Evolutionary conservation across 306 rosid species (phyloP), one percentile per base, ranked within the genome.

Genomic region (Begonia loranthoides): DNA sequence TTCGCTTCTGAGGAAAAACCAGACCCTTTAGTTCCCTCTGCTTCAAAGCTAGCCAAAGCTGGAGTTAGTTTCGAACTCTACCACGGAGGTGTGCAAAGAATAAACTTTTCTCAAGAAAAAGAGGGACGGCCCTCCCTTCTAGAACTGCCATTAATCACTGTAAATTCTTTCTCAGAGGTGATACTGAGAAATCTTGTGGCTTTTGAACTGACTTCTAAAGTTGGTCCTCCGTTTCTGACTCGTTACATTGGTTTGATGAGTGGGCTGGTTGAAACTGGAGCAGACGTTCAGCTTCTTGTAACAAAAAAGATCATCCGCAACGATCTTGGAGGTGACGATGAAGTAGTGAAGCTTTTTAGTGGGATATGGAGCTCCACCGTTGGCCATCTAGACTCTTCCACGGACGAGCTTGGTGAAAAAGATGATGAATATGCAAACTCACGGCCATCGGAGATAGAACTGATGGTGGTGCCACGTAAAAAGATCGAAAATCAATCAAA

Each of bases 161-260:
- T 58, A 1, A 58, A 58, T 12, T 12, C 17, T 41, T 58, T 48
- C 63, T 12, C 54, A 0, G 63, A 58, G 38, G 63, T 58, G 13
- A 17, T 58, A 6, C 36, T 34, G 34, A 48, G 63, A 36, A 58
- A 58, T 34, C 7, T 58, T 4, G 4, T 58, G 1, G 63, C 63
- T 2, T 58, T 48, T 3, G 63, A 47, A 33, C 36, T 12, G n/a
- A 28, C 54, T 8, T 24, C 47, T 0, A 58, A 22, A 8, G 1
- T 4, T 6, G 17, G 49, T 15, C 47, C 54, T 9, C 54, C 45
- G 6, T 34, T 4, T 10, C 38, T 58, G 17, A 0, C 46, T 1
- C 7, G 38, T 5, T 58, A 58, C 14, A 13, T 36, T 13, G 12
- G 45, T 3, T 13, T 58, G 45, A 58, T 58, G 54, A 58, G 53